A percentile compares a stretch with the other conserved stretches of the same genome.
Conservation (phyloP, 768 basidiomycete genomes). For the Amanita brunnescens region DNA sequence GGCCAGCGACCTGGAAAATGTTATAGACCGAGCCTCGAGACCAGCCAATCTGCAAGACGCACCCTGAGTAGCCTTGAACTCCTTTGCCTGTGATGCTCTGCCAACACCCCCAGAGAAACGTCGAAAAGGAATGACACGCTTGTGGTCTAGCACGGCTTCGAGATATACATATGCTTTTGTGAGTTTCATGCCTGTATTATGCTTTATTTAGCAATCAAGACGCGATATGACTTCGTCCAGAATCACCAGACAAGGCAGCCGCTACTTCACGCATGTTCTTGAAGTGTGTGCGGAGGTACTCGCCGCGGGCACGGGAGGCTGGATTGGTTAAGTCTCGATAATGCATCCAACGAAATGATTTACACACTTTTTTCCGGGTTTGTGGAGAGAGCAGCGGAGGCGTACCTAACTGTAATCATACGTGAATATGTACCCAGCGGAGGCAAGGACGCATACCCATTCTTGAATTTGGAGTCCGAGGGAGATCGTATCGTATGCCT, state of each 20-base stretch:
- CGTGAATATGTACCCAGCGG: constrained; percentile 14
- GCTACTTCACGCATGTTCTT: constrained; percentile 99
- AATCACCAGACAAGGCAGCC: constrained; percentile 81
- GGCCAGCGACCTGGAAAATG: constrained; percentile 90
- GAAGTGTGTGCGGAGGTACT: constrained; percentile 99
- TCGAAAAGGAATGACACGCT: constrained; percentile 93
- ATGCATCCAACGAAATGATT: not conserved
- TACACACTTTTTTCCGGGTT: constrained; percentile 94
- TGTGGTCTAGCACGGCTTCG: constrained; percentile 90
- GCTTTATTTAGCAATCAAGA: not conserved
- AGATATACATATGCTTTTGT: constrained; percentile 95
- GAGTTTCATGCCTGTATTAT: constrained; percentile 69
- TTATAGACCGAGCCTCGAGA: constrained; percentile 1
- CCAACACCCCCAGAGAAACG: constrained; percentile 94
- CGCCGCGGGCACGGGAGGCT: constrained; percentile 91
- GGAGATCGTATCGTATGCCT: constrained; percentile 7
- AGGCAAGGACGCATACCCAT: constrained; percentile 44
- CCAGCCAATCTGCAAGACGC: constrained; percentile 20
- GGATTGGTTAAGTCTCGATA: constrained; percentile 16
- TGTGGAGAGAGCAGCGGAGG: constrained; percentile 73
- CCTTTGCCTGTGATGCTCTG: constrained; percentile 89
- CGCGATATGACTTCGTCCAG: not conserved
- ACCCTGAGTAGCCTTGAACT: constrained; percentile 97
- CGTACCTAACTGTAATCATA: constrained; percentile 73
- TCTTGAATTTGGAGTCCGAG: constrained; percentile 40